Evolutionary conservation across 2,329 filamentous ascomycete genomes (phyloP).

Genomic region (Diaporthe ampelina): DNA sequence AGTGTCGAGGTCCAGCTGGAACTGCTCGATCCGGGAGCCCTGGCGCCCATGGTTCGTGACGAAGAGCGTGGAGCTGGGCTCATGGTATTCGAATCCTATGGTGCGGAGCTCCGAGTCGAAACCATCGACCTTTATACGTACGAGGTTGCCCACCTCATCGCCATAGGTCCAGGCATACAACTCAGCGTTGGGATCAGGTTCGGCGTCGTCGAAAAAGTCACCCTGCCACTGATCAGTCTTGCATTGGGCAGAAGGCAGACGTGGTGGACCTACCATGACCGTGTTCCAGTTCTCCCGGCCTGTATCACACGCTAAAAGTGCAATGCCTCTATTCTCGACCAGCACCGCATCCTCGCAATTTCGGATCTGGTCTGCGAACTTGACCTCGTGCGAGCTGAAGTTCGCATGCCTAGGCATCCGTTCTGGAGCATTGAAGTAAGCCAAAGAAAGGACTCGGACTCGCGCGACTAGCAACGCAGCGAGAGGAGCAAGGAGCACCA

Average conservation of each 20-base stretch:
- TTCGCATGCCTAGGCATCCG: constrained; percentile 32
- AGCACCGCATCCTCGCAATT: constrained; percentile 58
- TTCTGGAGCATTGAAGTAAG: constrained; percentile 16
- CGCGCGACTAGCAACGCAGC: constrained; percentile 1
- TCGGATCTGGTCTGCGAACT: constrained; percentile 54
- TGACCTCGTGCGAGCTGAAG: constrained; percentile 44
- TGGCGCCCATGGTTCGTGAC: constrained; percentile 54
- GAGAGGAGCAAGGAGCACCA: constrained; percentile 4
- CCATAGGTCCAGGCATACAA: constrained; percentile 15
- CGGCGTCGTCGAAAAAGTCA: constrained; percentile 1
- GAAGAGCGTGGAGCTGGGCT: constrained; percentile 52
- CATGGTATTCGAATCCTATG: constrained; percentile 56
- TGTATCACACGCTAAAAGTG: constrained; percentile 55
- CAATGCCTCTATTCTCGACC: constrained; percentile 52
- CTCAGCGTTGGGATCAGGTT: constrained; percentile 13
- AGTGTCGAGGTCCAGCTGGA: constrained; percentile 52
- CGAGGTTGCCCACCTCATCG: background rate
- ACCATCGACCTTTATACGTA: constrained; percentile 39
- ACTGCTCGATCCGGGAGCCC: constrained; percentile 55
- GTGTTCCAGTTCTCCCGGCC: constrained; percentile 58
- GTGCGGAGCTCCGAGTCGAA: constrained; percentile 53
- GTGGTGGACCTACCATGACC: constrained; percentile 50
- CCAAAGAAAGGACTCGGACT: background rate
- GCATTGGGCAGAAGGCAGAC: background rate
- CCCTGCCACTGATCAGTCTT: background rate